Evolutionary conservation across 352 stramenopile genomes (phyloP), one percentile per base, ranked within the genome.

Genomic region (Peronosclerospora sorghi): DNA sequence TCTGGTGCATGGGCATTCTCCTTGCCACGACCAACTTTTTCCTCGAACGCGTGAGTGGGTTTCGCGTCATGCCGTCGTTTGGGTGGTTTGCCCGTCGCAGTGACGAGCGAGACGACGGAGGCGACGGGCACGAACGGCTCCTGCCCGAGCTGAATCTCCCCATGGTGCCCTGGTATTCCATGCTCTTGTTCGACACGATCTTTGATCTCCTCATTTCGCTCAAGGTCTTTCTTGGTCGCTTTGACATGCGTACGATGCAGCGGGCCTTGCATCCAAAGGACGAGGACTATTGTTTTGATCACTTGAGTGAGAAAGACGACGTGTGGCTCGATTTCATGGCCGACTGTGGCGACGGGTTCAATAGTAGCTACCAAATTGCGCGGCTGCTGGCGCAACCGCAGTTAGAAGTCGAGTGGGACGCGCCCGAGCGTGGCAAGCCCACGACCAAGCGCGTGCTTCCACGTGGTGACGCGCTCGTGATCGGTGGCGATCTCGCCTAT

Each of bases 111-210:
- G 60, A 45, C 10, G 67, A 81, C 13, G 49, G 40, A 9, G 70
- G 81, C 19, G 58, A 67, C 19, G 45, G 62, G 4, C 65, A 79
- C 26, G 74, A 88, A 48, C 80, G 70, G 12, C 54, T 89, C 0
- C 73, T 77, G 15, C 65, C 69, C 2, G 68, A 82, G 10, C 76
- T 89, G 39, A 76, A 82, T n/a, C 36, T 94, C 13, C 57, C 80
- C 10, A 97, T 97, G 89, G 86, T 96, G 5, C 78, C 85, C 27
- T 97, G 89, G 89, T 96, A 96, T 58, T 96, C 86, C n/a, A 83
- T 95, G 55, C 83, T 96, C 36, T 50, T 96, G 9, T 90, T 96
- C 24, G 72, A 94, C 56, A 94, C 86, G 18, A 83, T 78, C 0
- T 95, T 97, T 50, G 66, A 95, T 45, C 53, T 96, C n/a, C 68